These are phyloP conservation scores for Penicillium digitatum DNA, from an alignment of 2,329 filamentous ascomycete genomes.

Conservation along the genomic window DNA sequence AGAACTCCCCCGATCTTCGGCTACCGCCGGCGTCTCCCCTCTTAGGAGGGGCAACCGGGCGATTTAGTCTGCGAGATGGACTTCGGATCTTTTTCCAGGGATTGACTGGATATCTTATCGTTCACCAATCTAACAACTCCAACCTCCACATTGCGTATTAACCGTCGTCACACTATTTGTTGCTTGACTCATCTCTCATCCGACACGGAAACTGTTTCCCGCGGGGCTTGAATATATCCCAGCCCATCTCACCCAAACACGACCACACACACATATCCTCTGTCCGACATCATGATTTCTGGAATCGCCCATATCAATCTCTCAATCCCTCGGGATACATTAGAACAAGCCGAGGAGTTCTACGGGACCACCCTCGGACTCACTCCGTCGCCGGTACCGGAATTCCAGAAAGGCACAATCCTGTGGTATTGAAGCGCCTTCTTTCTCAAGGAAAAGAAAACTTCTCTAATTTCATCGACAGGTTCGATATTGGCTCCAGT, in stretches of 20 bases:
- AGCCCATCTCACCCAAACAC: not conserved
- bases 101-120: not conserved
- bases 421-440: constrained; percentile 47
- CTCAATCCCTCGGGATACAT: constrained; percentile 52
- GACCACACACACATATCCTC: not conserved
- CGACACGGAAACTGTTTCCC: constrained; percentile 8
- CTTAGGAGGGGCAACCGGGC: not conserved
- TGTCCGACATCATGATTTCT: constrained; percentile 44
- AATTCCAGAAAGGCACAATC: constrained; percentile 49
- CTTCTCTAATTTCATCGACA: constrained; percentile 8
- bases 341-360: constrained; percentile 52
- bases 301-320: constrained; percentile 58
- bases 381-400: constrained; percentile 51
- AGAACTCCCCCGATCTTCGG: not conserved
- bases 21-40: not conserved
- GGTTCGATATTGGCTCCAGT: constrained; percentile 54
- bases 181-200: not conserved
- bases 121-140: not conserved
- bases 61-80: not conserved
- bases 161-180: not conserved
- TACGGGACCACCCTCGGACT: constrained; percentile 57
- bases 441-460: too few species aligned
- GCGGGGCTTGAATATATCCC: not conserved
- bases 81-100: not conserved
- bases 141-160: not conserved